These are phyloP conservation scores for Ramichloridium luteum DNA, from an alignment of 2,329 filamentous ascomycete species.

Conservation along the genomic window DNA sequence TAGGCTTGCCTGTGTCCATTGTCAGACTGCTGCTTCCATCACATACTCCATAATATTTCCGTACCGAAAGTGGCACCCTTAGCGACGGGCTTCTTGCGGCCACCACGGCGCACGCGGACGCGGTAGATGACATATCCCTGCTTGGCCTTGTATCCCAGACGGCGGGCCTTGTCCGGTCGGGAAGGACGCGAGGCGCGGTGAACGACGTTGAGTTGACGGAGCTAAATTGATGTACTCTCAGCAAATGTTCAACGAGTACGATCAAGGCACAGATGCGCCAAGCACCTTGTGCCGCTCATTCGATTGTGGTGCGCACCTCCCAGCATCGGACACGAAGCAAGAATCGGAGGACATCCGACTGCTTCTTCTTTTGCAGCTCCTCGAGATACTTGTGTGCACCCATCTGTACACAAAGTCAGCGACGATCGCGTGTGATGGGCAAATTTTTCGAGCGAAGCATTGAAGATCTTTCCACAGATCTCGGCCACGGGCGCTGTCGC, in stretches of 20 bases:
- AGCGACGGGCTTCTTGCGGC: constrained; percentile 88
- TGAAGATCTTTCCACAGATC: too few species aligned
- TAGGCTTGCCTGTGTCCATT: constrained; percentile 73
- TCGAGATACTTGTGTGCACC: constrained; percentile 99
- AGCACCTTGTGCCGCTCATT: constrained; percentile 24
- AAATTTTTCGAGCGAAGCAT: background rate
- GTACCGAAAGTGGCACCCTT: constrained; percentile 99
- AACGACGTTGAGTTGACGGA: constrained; percentile 98
- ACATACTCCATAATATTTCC: constrained; percentile 38
- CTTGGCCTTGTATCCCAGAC: constrained; percentile 99
- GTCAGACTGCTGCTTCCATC: constrained; percentile 17
- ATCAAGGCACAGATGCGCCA: constrained; percentile 32
- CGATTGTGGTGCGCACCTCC: constrained; percentile 55
- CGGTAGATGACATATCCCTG: constrained; percentile 99
- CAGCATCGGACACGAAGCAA: constrained; percentile 99
- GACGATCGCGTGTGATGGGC: constrained; percentile 4
- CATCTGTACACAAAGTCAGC: constrained; percentile 48
- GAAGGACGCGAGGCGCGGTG: constrained; percentile 97
- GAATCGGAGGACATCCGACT: constrained; percentile 99
- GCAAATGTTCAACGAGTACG: constrained; percentile 99
- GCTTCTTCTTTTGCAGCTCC: constrained; percentile 99
- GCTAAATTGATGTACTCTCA: constrained; percentile 99
- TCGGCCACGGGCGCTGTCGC: background rate
- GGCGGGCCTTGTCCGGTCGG: constrained; percentile 98
- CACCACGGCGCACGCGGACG: constrained; percentile 94